A percentile compares a stretch with the other conserved stretches of the same genome.
Conservation (phyloP, 768 basidiomycete species). For the Favolaschia claudopus region DNA sequence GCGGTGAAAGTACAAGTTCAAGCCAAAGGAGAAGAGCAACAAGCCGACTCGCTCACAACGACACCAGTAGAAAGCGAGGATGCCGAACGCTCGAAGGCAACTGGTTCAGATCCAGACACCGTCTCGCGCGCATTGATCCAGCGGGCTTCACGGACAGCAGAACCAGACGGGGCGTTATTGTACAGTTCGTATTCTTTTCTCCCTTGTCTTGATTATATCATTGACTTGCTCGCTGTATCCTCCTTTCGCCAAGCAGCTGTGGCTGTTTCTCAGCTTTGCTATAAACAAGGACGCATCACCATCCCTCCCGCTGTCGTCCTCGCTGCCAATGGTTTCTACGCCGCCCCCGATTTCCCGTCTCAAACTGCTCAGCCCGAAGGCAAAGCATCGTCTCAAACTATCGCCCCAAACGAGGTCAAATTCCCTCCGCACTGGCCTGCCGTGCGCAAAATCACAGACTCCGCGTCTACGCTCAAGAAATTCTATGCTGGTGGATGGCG, state of each 20-base stretch:
- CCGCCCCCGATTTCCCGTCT: conserved; percentile 44
- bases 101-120: neutral
- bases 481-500: conserved; percentile 70
- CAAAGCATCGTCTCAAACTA: conserved; percentile 44
- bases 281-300: conserved; percentile 76
- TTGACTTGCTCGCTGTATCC: conserved; percentile 48
- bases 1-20: too few species aligned
- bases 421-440: conserved; percentile 60
- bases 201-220: neutral
- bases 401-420: conserved; percentile 30
- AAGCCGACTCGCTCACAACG: too few species aligned
- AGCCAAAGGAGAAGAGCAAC: too few species aligned
- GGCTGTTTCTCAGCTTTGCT: conserved; percentile 68
- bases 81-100: too few species aligned
- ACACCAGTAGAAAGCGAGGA: too few species aligned
- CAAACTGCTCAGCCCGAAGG: conserved; percentile 42
- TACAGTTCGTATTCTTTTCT: too few species aligned
- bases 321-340: conserved; percentile 64
- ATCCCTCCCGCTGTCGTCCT: conserved; percentile 72
- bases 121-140: conserved; percentile 10
- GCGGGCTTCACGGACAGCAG: neutral
- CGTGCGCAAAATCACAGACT: conserved; percentile 48
- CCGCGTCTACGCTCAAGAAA: conserved; percentile 42
- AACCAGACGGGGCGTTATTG: conserved; percentile 13
- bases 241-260: conserved; percentile 69